Base-by-base conservation (phyloP, 106 monocot species). In the Xerophyta viscosa region DNA sequence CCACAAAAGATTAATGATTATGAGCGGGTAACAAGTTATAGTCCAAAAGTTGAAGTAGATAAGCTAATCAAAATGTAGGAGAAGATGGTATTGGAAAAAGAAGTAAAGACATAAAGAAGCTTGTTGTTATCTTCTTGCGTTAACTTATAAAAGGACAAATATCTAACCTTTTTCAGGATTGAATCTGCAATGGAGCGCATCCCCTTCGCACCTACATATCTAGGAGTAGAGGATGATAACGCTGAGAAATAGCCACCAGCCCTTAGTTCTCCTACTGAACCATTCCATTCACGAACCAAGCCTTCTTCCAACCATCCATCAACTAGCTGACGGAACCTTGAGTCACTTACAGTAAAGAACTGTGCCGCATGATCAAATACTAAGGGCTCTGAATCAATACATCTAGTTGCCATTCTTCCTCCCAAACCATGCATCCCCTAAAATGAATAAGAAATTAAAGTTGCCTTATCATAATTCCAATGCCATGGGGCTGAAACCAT, bases 321-420 rank as follows among this genome's bases (percentile, higher is more conserved):
- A 20, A 89, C 88, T 30, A 96, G 50, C 41, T 68, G 71, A 46
- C 79, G 78, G 58, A 89, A 96, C 55, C 79, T 77, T 42, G 69
- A 8, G 60, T 96, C 89, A 31, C 57, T 62, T 3, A 67, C 81
- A 21, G 96, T 89, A 44, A 96, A 96, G 71, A 89, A 96, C 54
- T 96, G 96, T 24, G 96, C 88, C 0, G 85, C 96, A 48, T 96
- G 96, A 72, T 96, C 96, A 79, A 96, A 96, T 0, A 89, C 73
- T 58, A 85, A 58, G 4, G 49, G 39, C 9, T 70, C 52, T 21
- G 42, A 45, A 50, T 78, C 66, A 37, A 89, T 30, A 0, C 41
- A 57, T 68, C 96, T 76, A 11, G 96, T 96, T 9, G 73, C 96
- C 82, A 89, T 63, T 39, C 96, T 72, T 45, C 96, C 96, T 37